Evolutionary conservation across 78 protist genomes (phyloP), one percentile per base, ranked within the genome.

Genomic region (Dictyostelium discoideum): DNA sequence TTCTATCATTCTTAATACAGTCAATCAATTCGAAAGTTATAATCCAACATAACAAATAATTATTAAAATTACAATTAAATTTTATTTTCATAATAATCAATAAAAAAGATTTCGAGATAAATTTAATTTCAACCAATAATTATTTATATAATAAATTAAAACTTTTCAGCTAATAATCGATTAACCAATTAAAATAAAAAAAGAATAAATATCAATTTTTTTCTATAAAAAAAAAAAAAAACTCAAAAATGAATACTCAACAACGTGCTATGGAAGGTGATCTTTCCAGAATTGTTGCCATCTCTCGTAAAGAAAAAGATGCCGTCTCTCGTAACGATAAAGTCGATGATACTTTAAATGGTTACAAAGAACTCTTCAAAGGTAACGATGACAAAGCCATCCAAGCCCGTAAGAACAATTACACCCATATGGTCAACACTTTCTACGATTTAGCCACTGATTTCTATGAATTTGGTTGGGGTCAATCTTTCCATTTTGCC

Each of bases 401-500:
- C 69, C 85, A 92, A 84, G 82, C 90, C 54, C 84, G 96, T 79
- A 92, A 92, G 76, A 78, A 85, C 74, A 92, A 92, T 72, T 97
- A 96, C 95, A 69, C 96, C 79, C 67, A 46, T 67, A 84, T 97
- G 96, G 98, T 97, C 80, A 97, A 97, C 92, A 22, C 48, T 46
- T 98, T 92, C 98, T 98, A 98, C 95, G 96, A 98, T 96, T 44
- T 98, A 44, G 98, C 97, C 74, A 98, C 99, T n/a, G 98, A 93
- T 85, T 98, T 98, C 92, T 98, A 98, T 97, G 99, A 98, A 92
- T 97, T 86, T 76, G 99, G 99, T 42, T 98, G 99, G 99, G 99
- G 99, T 74, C 95, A 96, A 87, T 80, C 97, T 6, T 98, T 98
- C 98, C 99, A 98, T 92, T 98, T 98, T 81, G 97, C 98, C 39